Percentiles rank a stretch among this genome's conserved stretches.
Conservation (phyloP, 306 rosid species). For the Citrullus mucosospermus region DNA sequence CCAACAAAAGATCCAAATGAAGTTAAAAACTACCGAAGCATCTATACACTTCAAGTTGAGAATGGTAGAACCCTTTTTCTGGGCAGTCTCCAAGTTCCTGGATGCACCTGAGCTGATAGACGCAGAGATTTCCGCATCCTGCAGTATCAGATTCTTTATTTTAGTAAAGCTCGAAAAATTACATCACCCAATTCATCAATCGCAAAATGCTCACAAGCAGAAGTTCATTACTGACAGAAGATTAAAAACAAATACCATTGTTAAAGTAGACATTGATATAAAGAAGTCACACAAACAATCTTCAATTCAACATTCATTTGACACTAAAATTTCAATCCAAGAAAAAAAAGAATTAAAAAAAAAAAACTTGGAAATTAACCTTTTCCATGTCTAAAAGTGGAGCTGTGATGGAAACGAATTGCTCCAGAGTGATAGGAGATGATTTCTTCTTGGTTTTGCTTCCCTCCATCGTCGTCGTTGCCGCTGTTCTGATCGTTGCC, state of each 20-base stretch:
- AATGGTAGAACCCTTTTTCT: slow-evolving; percentile 75
- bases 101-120: slow-evolving; percentile 70
- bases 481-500: not conserved
- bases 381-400: slow-evolving; percentile 92
- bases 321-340: not conserved
- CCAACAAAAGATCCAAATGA: not conserved
- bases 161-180: not conserved
- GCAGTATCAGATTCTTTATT: not conserved
- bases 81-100: slow-evolving; percentile 72
- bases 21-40: slow-evolving; percentile 53
- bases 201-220: not conserved
- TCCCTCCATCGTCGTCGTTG: slow-evolving; percentile 28
- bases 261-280: not conserved
- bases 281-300: not conserved
- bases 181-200: not conserved
- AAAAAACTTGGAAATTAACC: slow-evolving; percentile 21
- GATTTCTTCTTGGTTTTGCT: slow-evolving; percentile 34
- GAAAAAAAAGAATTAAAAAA: not conserved
- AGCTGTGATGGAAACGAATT: slow-evolving; percentile 56
- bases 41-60: slow-evolving; percentile 86
- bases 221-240: not conserved
- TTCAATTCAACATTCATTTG: not conserved
- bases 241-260: not conserved
- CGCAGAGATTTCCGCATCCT: slow-evolving; percentile 91
- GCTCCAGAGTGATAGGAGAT: slow-evolving; percentile 48